Percentiles rank a stretch among this genome's conserved stretches.
Evolutionary conservation across 2,329 filamentous ascomycete species (phyloP).

Genomic region (Drechslerella stenobrocha): DNA sequence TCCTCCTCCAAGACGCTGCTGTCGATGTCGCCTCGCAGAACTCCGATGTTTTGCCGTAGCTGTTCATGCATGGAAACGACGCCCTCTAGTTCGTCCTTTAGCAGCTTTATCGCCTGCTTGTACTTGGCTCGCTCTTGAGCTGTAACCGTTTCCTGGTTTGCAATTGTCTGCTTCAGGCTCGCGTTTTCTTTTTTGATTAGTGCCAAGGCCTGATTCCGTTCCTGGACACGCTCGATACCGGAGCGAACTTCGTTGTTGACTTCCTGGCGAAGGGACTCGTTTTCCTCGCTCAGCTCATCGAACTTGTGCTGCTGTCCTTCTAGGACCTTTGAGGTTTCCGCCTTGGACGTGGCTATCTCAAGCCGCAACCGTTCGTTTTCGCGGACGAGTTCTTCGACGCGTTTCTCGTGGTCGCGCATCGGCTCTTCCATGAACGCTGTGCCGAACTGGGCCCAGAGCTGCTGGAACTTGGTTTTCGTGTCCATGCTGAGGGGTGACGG

Average conservation of each 20-base stretch:
- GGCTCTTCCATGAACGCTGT: conserved; percentile 45
- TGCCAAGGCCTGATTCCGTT: conserved; percentile 29
- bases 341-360: conserved; percentile 21
- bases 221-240: conserved; percentile 44
- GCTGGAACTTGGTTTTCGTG: conserved; percentile 47
- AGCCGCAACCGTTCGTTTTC: conserved; percentile 45
- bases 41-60: conserved; percentile 33
- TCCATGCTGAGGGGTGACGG: conserved; percentile 42
- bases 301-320: conserved; percentile 14
- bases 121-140: conserved; percentile 24
- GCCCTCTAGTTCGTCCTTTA: conserved; percentile 28
- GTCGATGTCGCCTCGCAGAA: conserved; percentile 16
- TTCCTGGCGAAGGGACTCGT: conserved; percentile 26
- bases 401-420: conserved; percentile 47
- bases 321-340: conserved; percentile 15
- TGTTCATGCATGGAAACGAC: conserved; percentile 18
- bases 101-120: conserved; percentile 30
- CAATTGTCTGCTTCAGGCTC: conserved; percentile 11
- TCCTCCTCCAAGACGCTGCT: conserved; percentile 8
- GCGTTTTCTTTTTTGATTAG: conserved; percentile 26
- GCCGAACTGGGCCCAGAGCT: conserved; percentile 46
- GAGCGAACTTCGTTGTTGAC: conserved; percentile 39
- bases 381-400: conserved; percentile 48
- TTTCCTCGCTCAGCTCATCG: conserved; percentile 22
- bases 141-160: conserved; percentile 13